Conservation (phyloP, 495 filamentous ascomycete genomes). For the Penicillium dipodomyicola region DNA sequence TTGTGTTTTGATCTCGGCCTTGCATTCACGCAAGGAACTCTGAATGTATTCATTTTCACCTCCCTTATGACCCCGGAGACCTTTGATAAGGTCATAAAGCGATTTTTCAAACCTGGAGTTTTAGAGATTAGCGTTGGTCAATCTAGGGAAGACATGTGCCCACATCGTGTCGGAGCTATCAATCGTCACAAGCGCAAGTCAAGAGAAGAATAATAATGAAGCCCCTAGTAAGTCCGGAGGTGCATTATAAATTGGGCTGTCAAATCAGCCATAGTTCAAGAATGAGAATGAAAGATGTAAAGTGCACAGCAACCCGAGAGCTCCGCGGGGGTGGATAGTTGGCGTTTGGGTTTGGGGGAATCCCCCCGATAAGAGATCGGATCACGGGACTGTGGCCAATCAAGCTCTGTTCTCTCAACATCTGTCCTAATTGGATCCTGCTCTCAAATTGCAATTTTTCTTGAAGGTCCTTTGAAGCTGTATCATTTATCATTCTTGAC, state of each 20-base stretch:
- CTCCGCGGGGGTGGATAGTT: constrained; percentile 16
- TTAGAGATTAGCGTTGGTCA: constrained; percentile 6
- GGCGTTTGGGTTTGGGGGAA: constrained; percentile 5
- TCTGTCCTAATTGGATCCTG: background rate
- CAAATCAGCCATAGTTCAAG: background rate
- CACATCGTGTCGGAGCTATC: constrained; percentile 11
- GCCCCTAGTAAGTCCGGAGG: background rate
- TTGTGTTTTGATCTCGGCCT: constrained; percentile 79
- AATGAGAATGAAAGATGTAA: background rate
- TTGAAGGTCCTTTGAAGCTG: background rate
- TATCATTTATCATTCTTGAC: background rate
- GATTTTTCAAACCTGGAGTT: constrained; percentile 91
- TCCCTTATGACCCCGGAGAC: constrained; percentile 89
- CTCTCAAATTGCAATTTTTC: background rate
- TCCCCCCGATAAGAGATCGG: constrained; percentile 23
- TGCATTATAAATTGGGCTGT: background rate
- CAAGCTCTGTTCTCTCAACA: constrained; percentile 1
- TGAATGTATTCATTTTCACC: constrained; percentile 92
- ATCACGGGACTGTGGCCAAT: constrained; percentile 24
- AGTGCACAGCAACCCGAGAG: constrained; percentile 8
- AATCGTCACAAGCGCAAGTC: background rate
- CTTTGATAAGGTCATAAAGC: constrained; percentile 96
- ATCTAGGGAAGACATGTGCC: constrained; percentile 8
- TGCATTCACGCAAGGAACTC: constrained; percentile 88
- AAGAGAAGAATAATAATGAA: background rate